Evolutionary conservation across 176 grass and related monocot genomes (phyloP).

Genomic region (Elymus sibiricus): DNA sequence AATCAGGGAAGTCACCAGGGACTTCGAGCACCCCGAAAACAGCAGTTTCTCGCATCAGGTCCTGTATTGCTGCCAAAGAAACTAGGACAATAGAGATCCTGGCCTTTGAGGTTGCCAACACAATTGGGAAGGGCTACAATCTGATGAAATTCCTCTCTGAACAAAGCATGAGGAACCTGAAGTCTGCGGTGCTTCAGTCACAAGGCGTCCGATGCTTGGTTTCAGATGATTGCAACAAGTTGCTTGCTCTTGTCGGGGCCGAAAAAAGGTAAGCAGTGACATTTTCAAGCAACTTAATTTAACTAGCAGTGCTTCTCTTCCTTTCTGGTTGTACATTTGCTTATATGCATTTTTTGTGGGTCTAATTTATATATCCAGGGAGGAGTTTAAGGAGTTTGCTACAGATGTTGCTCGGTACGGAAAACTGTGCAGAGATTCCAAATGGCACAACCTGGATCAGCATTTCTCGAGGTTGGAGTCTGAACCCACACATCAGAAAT

Average conservation of each 20-base stretch:
- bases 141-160: conserved; percentile 52
- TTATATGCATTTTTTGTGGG: not conserved
- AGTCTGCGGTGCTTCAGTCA: conserved; percentile 42
- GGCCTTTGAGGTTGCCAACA: conserved; percentile 75
- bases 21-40: conserved; percentile 17
- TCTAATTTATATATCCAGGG: conserved; percentile 42
- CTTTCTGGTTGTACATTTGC: conserved; percentile 1
- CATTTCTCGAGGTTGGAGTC: conserved; percentile 48
- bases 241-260: conserved; percentile 42
- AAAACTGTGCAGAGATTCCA: conserved; percentile 48
- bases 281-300: not conserved
- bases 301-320: not conserved
- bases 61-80: conserved; percentile 5
- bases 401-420: conserved; percentile 52
- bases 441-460: conserved; percentile 56
- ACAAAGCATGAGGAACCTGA: conserved; percentile 39
- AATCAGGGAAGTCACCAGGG: conserved; percentile 19
- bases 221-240: conserved; percentile 40
- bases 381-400: conserved; percentile 42
- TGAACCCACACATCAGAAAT: conserved; percentile 12
- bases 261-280: conserved; percentile 42
- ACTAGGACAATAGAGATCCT: conserved; percentile 45
- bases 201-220: conserved; percentile 46
- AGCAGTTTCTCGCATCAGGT: not conserved
- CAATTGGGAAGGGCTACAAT: conserved; percentile 56